Percentiles rank a stretch among this genome's conserved stretches.
Evolutionary conservation across 768 basidiomycete species (phyloP).

Genomic region (Clitopilus hobsonii): DNA sequence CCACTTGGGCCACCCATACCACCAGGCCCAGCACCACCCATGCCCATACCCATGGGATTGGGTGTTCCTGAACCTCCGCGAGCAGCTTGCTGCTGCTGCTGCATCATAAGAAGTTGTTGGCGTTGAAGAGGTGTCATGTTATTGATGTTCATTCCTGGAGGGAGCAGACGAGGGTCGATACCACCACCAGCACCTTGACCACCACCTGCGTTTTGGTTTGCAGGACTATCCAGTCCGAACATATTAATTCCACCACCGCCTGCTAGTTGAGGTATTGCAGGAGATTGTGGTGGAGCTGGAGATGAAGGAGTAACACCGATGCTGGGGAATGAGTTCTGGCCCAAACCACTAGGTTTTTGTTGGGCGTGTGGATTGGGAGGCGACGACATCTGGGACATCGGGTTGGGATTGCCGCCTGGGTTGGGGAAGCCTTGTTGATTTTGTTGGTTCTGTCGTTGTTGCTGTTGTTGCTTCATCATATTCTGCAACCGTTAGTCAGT

Average conservation of each 20-base stretch:
- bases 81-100: slow-evolving; percentile 20
- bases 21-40: slow-evolving; percentile 12
- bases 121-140: slow-evolving; percentile 37
- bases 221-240: background rate
- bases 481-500: too few relatives aligned
- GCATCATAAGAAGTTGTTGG: slow-evolving; percentile 34
- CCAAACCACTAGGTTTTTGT: background rate
- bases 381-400: slow-evolving; percentile 16
- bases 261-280: slow-evolving; percentile 7
- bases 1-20: slow-evolving; percentile 15
- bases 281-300: slow-evolving; percentile 9
- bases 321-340: background rate
- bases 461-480: slow-evolving; percentile 17
- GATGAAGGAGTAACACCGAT: background rate
- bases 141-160: slow-evolving; percentile 21
- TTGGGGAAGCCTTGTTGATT: background rate
- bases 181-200: slow-evolving; percentile 16
- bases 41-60: slow-evolving; percentile 1
- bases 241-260: background rate
- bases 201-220: slow-evolving; percentile 15
- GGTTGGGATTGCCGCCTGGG: slow-evolving; percentile 8
- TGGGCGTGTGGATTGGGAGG: slow-evolving; percentile 1
- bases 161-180: slow-evolving; percentile 26
- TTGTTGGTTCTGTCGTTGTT: slow-evolving; percentile 17
- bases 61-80: slow-evolving; percentile 11